A percentile compares a stretch with the other conserved stretches of the same genome.
These are phyloP conservation scores for Xylaria sp. DNA, from an alignment of 2,329 filamentous ascomycete genomes.

Conservation along the genomic window DNA sequence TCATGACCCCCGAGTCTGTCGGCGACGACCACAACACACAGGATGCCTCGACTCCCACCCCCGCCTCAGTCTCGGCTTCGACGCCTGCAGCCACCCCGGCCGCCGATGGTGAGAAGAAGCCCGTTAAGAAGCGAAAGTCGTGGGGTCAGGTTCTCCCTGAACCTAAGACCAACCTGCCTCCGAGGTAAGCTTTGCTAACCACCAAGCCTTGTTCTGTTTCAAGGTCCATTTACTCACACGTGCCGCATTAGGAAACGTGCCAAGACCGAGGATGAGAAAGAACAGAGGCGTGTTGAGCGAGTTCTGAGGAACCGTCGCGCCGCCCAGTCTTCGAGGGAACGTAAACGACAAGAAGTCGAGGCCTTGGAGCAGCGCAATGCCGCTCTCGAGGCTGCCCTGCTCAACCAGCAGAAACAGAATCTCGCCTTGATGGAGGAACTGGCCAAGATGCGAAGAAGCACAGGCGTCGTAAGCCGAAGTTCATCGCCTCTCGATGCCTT, in stretches of 20 bases:
- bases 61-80: slow-evolving; percentile 24
- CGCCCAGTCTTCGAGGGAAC: slow-evolving; percentile 94
- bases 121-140: slow-evolving; percentile 93
- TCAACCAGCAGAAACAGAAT: slow-evolving; percentile 68
- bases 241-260: slow-evolving; percentile 79
- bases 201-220: neutral
- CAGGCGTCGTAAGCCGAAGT: slow-evolving; percentile 56
- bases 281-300: slow-evolving; percentile 95
- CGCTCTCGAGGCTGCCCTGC: slow-evolving; percentile 73
- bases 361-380: slow-evolving; percentile 81
- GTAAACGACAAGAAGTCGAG: slow-evolving; percentile 89
- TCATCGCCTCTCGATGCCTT: slow-evolving; percentile 58
- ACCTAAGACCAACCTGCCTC: slow-evolving; percentile 95
- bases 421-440: slow-evolving; percentile 62
- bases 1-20: slow-evolving; percentile 61
- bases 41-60: slow-evolving; percentile 33
- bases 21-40: slow-evolving; percentile 43
- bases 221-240: neutral
- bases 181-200: slow-evolving; percentile 69
- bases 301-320: slow-evolving; percentile 96
- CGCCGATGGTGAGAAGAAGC: slow-evolving; percentile 69
- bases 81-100: slow-evolving; percentile 40
- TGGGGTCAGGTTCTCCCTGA: slow-evolving; percentile 98
- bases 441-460: slow-evolving; percentile 59
- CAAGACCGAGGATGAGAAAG: slow-evolving; percentile 99